A percentile compares a stretch with the other conserved stretches of the same genome.
phyloP scores from a whole-genome alignment of 2,329 filamentous ascomycete genomes.

The Cladobotryum mycophilum region DNA sequence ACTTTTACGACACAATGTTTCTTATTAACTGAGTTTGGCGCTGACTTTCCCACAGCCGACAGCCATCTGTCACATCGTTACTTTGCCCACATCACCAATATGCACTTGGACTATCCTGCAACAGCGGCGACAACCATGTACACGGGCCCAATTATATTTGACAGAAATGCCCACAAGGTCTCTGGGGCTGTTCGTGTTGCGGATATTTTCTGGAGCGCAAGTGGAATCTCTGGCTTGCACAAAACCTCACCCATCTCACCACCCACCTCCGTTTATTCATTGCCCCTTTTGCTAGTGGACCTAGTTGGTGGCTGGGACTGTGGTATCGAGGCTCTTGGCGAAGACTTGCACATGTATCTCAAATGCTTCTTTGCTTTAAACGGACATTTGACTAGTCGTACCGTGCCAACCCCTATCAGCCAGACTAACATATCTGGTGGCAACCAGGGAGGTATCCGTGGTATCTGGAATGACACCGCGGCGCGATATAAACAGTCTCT shows the following conservation, averaged over 20 bases:
- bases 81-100: constrained; percentile 57
- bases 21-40: not conserved
- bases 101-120: constrained; percentile 55
- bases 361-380: constrained; percentile 72
- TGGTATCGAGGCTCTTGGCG: constrained; percentile 64
- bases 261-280: constrained; percentile 67
- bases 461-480: constrained; percentile 50
- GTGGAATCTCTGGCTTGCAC: constrained; percentile 64
- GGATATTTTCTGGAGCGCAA: constrained; percentile 66
- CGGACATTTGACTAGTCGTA: constrained; percentile 58
- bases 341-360: constrained; percentile 72
- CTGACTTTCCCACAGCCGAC: constrained; percentile 44
- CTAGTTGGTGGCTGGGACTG: constrained; percentile 68
- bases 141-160: constrained; percentile 65
- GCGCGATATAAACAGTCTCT: constrained; percentile 67
- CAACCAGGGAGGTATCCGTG: constrained; percentile 45
- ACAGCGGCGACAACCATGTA: constrained; percentile 59
- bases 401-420: constrained; percentile 63
- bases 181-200: constrained; percentile 64
- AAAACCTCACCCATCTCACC: constrained; percentile 57
- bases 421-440: constrained; percentile 65
- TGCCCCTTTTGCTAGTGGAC: constrained; percentile 60
- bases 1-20: constrained; percentile 14
- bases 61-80: constrained; percentile 65
- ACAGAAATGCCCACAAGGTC: constrained; percentile 64